Evolutionary conservation across 192 early-diverging fungal species (phyloP), one percentile per base, ranked within the genome.

Genomic region (Mortierella hygrophila): DNA sequence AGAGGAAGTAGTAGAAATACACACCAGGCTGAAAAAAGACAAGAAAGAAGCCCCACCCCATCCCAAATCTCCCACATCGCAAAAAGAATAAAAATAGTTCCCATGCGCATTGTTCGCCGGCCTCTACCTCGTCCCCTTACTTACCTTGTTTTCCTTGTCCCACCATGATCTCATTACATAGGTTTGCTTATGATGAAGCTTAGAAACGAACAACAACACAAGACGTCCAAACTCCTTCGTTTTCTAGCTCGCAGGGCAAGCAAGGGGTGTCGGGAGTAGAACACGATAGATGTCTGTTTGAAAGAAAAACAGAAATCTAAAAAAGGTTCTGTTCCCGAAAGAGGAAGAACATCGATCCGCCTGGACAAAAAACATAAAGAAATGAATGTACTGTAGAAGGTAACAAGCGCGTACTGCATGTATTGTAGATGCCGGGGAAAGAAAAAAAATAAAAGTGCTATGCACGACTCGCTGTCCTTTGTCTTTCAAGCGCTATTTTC

Each of bases 321-420:
- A 65, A 65, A 65, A 65, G 60, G 60, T 11, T 15, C 29, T 32
- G 10, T 10, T 65, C 60, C 60, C 60, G 60, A 65, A 35, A 65
- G 60, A 65, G 60, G 60, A 65, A 65, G n/a, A 65, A 65, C 29
- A 65, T 65, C 60, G 60, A 65, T 65, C 60, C 60, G 60, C 29
- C 60, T 32, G 60, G 60, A 65, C 29, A 26, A 15, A 65, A 65
- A 11, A 57, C 21, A 57, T 18, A 57, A 26, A 57, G 13, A 16
- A 26, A 15, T 13, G 11, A 32, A 65, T 29, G 29, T 65, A 32
- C 49, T 52, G 49, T 21, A 52, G 49, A 52, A 52, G 49, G 18
- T 11, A 26, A 73, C 32, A 35, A 6, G 8, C 21, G 29, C 60
- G 60, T n/a, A n/a, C 21, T 60, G 55, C 26, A 52, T 2, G 15